Base-by-base conservation (phyloP, 2,329 filamentous ascomycete genomes). In the Aspergillus caelatus region DNA sequence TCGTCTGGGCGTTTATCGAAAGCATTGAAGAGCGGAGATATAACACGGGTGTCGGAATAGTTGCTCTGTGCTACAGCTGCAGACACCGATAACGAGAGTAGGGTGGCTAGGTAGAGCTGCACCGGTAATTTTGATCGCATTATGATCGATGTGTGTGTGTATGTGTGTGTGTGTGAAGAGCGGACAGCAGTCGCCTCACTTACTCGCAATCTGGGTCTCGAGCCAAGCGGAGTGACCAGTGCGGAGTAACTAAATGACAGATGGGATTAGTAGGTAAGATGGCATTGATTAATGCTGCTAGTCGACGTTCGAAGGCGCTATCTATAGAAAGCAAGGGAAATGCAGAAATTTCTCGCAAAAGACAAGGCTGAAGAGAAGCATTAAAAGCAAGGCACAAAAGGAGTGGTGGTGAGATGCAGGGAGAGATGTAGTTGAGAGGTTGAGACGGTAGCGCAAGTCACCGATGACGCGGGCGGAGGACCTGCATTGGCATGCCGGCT, bases 1-100 rank as follows among this genome's bases (percentile, higher is more conserved):
- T 79, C 72, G 58, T 76, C 72, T 8, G 93, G 91, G 57, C 92
- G 87, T 72, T 91, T 88, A 68, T 88, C 90, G 79, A 92, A 86
- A 54, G 94, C 80, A 43, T 89, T 86, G 74, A 93, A 83, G 75
- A 91, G 87, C 48, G 87, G 86, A 83, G 86, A 75, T 86, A 81
- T 79, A 85, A 87, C 69, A 88, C 86, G 70, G 67, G 84, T 75
- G 57, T 85, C 84, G 59, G 87, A 87, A 71, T 86, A 88, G 75
- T 89, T 90, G 50, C 67, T 68, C 68, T 68, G 73, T 54, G 71
- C 73, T 60, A 65, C 56, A 36, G 67, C 64, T 39, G 63, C 59
- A 11, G 67, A 68, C 45, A 65, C 65, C 26, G 70, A 63, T 46
- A 73, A 60, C 26, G 73, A 68, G 54, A 74, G 67, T n/a, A 74